phyloP scores from a whole-genome alignment of 2,329 filamentous ascomycete genomes.

The Talaromyces funiculosus region DNA sequence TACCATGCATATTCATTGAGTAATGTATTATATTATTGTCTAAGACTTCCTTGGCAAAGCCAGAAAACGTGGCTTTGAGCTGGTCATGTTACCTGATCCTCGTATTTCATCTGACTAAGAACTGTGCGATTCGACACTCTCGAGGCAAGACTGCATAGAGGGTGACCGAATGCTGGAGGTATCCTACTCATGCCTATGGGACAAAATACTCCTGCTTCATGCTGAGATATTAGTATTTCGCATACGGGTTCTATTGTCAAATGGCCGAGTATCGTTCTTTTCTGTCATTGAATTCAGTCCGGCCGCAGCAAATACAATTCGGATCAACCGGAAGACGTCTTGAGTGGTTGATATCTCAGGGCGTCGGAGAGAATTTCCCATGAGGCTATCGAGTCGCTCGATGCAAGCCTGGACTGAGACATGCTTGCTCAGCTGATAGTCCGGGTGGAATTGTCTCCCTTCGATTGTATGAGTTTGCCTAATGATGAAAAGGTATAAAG shows the following conservation, averaged over 20 bases:
- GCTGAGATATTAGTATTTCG: too few species aligned
- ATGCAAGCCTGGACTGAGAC: neutral
- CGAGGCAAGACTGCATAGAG: neutral
- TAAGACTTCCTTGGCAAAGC: neutral
- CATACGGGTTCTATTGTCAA: neutral
- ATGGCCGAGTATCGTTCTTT: neutral
- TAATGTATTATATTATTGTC: neutral
- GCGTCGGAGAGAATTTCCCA: neutral
- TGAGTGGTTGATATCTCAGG: neutral
- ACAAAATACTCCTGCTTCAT: neutral
- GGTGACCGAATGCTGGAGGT: neutral
- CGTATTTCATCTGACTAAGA: neutral
- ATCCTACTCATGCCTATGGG: neutral
- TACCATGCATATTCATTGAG: neutral
- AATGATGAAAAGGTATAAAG: neutral
- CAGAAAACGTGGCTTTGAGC: neutral
- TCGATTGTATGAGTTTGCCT: neutral
- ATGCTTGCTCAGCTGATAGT: neutral
- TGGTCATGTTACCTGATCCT: neutral
- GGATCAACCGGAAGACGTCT: neutral
- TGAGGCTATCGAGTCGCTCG: neutral
- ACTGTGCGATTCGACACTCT: neutral
- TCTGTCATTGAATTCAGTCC: neutral
- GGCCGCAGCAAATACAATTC: neutral
- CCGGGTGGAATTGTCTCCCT: neutral